Base-by-base conservation (phyloP, 192 early-diverging fungal species). In the Glomus cerebriforme region DNA sequence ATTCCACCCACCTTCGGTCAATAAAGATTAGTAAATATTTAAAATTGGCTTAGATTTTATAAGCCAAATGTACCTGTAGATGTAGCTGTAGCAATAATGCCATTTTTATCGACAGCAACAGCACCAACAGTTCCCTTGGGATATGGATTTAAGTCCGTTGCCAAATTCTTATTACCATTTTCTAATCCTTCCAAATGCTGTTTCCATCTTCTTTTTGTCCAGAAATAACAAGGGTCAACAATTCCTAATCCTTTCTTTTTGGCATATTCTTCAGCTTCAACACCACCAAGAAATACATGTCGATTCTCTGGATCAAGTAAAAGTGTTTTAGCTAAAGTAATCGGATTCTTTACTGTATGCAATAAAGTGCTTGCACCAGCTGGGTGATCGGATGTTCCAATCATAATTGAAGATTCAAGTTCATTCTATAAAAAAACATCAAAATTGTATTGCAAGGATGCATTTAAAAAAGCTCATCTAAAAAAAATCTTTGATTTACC, bases 91-190 rank as follows among this genome's bases (percentile, higher is more conserved):
- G 86, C 84, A 45, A 87, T 78, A n/a, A 82, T 83, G 3, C 86
- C 86, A n/a, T 78, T 12, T 7, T 17, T 15, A 81, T 87, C 86
- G 27, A 87, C 78, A 24, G 86, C 86, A 45, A 83, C 79, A 24
- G 86, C 86, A 5, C 86, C 86, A 65, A 87, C 86, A 59, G 86
- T 87, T 22, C 86, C 86, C 54, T 79, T 73, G 1, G 85, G 78
- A 34, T 71, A 58, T 10, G 39, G 43, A 59, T 1, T 32, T 54
- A 12, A 45, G n/a, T 12, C 67, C 35, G 3, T 54, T 24, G 24
- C 34, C 7, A 75, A 7, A 15, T 37, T 34, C n/a, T 26, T 29
- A 39, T 78, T 78, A 58, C n/a, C 10, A 3, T 69, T 69, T 68
- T 67, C 73, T 39, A 81, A 73, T 39, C 59, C 77, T 63, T 78